Percentiles rank a stretch among this genome's conserved stretches.
Evolutionary conservation across 2,329 filamentous ascomycete species (phyloP).

Genomic region (Fusarium fujikuroi): DNA sequence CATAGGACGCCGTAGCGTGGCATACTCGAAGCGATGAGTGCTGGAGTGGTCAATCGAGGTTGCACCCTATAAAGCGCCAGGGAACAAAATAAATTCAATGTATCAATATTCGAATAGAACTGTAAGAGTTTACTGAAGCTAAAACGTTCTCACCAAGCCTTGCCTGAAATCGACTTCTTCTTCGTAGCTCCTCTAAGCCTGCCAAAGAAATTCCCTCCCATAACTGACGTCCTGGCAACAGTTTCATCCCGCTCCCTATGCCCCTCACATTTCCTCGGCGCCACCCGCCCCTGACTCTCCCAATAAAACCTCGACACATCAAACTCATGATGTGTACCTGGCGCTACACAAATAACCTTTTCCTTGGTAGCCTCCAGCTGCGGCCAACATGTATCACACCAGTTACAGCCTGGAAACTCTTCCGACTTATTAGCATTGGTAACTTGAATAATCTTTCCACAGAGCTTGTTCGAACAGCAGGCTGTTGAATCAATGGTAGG

Average conservation of each 20-base stretch:
- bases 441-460: constrained; percentile 47
- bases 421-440: constrained; percentile 35
- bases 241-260: constrained; percentile 21
- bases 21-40: rapidly evolving
- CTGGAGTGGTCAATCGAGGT: too few relatives aligned
- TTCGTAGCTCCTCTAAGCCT: constrained; percentile 18
- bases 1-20: rapidly evolving
- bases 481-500: constrained; percentile 45
- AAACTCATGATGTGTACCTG: constrained; percentile 47
- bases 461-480: constrained; percentile 55
- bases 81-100: neutral
- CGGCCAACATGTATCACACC: constrained; percentile 50
- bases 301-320: constrained; percentile 49
- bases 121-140: neutral
- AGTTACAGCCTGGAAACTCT: constrained; percentile 42
- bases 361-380: constrained; percentile 44
- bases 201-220: constrained; percentile 22
- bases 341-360: constrained; percentile 38
- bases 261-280: constrained; percentile 39
- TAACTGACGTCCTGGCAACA: neutral
- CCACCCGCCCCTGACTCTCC: constrained; percentile 47
- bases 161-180: constrained; percentile 24
- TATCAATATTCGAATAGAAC: neutral
- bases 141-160: neutral
- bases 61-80: neutral